phyloP scores from a whole-genome alignment of 2,329 filamentous ascomycete genomes.

The Aspergillus costaricaensis region DNA sequence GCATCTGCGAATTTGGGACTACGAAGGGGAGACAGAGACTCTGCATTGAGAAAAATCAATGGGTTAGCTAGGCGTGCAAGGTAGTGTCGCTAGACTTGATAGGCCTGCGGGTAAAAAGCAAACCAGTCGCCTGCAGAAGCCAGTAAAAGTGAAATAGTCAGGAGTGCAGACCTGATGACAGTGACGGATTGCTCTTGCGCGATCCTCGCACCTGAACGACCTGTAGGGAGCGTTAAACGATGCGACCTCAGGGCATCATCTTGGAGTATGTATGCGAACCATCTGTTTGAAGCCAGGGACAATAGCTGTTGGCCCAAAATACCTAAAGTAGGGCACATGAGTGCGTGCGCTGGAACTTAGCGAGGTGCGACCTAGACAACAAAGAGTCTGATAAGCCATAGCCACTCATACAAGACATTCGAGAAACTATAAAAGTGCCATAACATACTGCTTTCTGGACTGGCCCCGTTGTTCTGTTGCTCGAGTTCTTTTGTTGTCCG shows the following conservation, averaged over 20 bases:
- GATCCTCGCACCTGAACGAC: slow-evolving; percentile 60
- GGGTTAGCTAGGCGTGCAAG: neutral
- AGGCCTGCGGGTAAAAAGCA: neutral
- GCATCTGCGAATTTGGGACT: slow-evolving; percentile 34
- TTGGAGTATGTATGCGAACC: slow-evolving; percentile 52
- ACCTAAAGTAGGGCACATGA: slow-evolving; percentile 80
- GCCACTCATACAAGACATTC: neutral
- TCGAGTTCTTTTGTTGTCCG: slow-evolving; percentile 28
- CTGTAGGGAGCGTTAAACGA: slow-evolving; percentile 54
- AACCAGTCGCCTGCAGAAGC: neutral
- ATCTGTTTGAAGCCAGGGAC: slow-evolving; percentile 92
- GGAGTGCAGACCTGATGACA: slow-evolving; percentile 39
- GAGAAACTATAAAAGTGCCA: neutral
- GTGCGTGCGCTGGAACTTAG: slow-evolving; percentile 40
- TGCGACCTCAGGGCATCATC: neutral
- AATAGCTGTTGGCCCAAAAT: slow-evolving; percentile 88
- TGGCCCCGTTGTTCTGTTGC: slow-evolving; percentile 29
- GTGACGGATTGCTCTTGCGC: slow-evolving; percentile 42
- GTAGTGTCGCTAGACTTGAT: neutral
- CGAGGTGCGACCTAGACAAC: slow-evolving; percentile 37
- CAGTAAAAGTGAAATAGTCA: neutral
- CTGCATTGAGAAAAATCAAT: slow-evolving; percentile 20
- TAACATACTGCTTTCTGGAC: slow-evolving; percentile 42
- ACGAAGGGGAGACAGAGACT: slow-evolving; percentile 39
- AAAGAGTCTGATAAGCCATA: slow-evolving; percentile 10